A percentile compares a stretch with the other conserved stretches of the same genome.
phyloP scores from a whole-genome alignment of 2,329 filamentous ascomycete genomes.

The Aureobasidium uvarum region DNA sequence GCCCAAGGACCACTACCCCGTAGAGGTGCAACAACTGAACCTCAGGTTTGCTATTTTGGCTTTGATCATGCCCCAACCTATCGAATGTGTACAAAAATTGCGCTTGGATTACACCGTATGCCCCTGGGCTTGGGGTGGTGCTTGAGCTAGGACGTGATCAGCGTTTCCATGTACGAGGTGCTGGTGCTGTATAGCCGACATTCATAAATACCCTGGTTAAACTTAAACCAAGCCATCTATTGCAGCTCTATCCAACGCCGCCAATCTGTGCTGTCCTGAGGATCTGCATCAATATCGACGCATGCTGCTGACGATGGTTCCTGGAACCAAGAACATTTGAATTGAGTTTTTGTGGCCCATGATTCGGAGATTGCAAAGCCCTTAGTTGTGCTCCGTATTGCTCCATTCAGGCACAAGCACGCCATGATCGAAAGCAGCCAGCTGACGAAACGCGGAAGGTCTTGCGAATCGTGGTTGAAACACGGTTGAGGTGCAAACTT shows the following conservation, averaged over 20 bases:
- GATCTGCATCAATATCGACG: constrained; percentile 5
- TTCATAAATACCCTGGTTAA: background rate
- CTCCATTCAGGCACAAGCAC: background rate
- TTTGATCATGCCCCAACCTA: background rate
- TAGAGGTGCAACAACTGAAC: background rate
- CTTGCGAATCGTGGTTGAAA: constrained; percentile 15
- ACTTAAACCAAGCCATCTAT: background rate
- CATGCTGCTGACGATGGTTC: background rate
- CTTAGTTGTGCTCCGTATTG: background rate
- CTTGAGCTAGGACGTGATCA: background rate
- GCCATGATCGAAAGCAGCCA: constrained; percentile 6
- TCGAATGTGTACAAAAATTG: background rate
- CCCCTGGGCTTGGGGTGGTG: background rate
- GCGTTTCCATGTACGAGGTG: constrained; percentile 6
- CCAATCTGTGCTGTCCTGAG: background rate
- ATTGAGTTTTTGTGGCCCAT: constrained; percentile 7
- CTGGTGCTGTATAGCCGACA: constrained; percentile 10
- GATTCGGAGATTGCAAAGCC: constrained; percentile 4
- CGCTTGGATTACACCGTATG: background rate
- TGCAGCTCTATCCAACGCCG: background rate
- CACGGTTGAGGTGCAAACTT: background rate
- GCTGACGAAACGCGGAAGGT: background rate
- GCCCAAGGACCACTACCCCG: background rate
- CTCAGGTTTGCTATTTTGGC: background rate
- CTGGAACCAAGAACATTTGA: constrained; percentile 6